A percentile compares a stretch with the other conserved stretches of the same genome.
phyloP scores from a whole-genome alignment of 352 stramenopile species.

The Blastocystis sp. region DNA sequence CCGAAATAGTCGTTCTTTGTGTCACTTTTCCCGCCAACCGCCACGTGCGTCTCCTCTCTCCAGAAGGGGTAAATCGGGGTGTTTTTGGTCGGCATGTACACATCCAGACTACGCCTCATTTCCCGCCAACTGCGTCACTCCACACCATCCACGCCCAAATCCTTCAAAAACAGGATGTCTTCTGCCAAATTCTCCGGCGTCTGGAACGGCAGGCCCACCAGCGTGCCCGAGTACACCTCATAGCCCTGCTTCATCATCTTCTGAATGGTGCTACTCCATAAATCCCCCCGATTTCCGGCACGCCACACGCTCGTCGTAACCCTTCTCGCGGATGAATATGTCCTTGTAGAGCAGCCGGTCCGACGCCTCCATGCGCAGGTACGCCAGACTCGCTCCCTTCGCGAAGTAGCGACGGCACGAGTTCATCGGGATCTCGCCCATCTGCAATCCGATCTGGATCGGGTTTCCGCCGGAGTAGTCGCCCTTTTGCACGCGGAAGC shows the following conservation, averaged over 20 bases:
- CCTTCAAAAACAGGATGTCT: constrained; percentile 40
- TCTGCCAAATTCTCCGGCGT: constrained; percentile 46
- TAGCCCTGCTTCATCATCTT: constrained; percentile 47
- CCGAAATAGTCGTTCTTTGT: constrained; percentile 6
- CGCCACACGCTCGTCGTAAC: constrained; percentile 30
- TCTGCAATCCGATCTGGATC: constrained; percentile 48
- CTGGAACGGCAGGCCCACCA: constrained; percentile 47
- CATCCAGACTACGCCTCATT: neutral
- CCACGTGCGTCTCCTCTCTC: constrained; percentile 29
- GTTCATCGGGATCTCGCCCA: constrained; percentile 38
- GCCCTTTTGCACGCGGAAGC: neutral
- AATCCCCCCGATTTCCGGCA: neutral
- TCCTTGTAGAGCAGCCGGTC: constrained; percentile 58
- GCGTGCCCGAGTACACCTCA: constrained; percentile 45
- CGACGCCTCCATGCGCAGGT: constrained; percentile 37
- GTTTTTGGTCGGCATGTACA: constrained; percentile 49
- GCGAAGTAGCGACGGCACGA: neutral
- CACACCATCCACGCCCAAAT: constrained; percentile 34
- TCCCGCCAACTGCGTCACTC: neutral
- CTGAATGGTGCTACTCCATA: constrained; percentile 10
- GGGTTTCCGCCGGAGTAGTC: constrained; percentile 15
- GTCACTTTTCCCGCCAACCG: neutral
- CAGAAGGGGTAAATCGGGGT: constrained; percentile 52
- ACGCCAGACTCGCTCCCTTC: constrained; percentile 15
- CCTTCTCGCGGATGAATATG: constrained; percentile 39